These are phyloP conservation scores for Isatis lusitanica DNA, from an alignment of 441 rosid genomes.

Conservation along the genomic window DNA sequence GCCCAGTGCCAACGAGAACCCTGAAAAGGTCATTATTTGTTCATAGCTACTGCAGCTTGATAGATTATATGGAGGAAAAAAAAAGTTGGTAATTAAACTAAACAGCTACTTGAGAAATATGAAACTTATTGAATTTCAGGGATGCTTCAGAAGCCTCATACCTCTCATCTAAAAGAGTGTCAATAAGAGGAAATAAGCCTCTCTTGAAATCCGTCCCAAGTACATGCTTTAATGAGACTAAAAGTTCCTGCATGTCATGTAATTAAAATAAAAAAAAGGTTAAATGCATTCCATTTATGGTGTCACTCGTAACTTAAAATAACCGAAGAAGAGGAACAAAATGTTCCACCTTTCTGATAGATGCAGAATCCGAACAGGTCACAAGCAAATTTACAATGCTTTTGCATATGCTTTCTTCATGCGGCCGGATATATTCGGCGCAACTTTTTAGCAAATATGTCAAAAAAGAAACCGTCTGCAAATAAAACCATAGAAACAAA, in stretches of 20 bases:
- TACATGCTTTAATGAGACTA: slow-evolving; percentile 97
- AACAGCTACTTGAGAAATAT: slow-evolving; percentile 2
- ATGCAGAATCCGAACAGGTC: slow-evolving; percentile 96
- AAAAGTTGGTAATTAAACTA: slow-evolving; percentile 9
- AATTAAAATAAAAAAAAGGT: slow-evolving; percentile 15
- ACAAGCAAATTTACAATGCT: slow-evolving; percentile 99
- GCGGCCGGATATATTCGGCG: slow-evolving; percentile 94
- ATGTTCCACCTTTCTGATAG: slow-evolving; percentile 81
- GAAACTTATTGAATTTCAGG: neutral
- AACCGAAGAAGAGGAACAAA: neutral
- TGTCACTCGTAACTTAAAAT: neutral
- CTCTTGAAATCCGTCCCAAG: slow-evolving; percentile 98
- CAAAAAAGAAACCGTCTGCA: slow-evolving; percentile 98
- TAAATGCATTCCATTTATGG: slow-evolving; percentile 12
- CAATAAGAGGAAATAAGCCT: slow-evolving; percentile 97
- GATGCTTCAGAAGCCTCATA: slow-evolving; percentile 34
- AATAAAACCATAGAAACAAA: slow-evolving; percentile 26
- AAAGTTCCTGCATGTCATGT: slow-evolving; percentile 75
- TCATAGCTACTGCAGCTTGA: slow-evolving; percentile 6
- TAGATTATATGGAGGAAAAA: neutral
- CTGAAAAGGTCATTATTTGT: slow-evolving; percentile 39
- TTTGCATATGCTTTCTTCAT: slow-evolving; percentile 96
- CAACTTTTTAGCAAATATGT: slow-evolving; percentile 96
- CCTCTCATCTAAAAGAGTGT: slow-evolving; percentile 97
- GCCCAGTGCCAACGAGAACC: slow-evolving; percentile 96